Evolutionary conservation across 2,329 filamentous ascomycete genomes (phyloP), one percentile per base, ranked within the genome.

Genomic region (Colletotrichum eleusines): DNA sequence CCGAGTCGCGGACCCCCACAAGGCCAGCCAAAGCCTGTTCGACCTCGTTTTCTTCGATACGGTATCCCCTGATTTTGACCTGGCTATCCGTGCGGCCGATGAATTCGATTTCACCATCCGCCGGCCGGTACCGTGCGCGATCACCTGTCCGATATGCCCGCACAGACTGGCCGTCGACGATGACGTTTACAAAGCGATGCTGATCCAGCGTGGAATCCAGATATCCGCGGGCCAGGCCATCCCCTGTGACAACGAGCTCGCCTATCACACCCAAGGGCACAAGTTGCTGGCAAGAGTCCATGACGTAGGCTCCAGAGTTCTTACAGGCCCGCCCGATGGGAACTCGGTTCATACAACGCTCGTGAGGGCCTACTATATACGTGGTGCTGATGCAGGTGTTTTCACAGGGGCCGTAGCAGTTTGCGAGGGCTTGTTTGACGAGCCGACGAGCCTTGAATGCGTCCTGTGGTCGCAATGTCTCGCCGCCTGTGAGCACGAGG

Each of bases 401-500:
- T 48, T 75, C 74, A 1, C 74, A 73, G 1, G 71, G 74, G 6
- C 74, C 74, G 46, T 74, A 75, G n/a, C 3, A 42, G 69, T 35
- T 72, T 60, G 26, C 54, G 20, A 54, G 1, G 26, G 38, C 48
- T n/a, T 31, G 11, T 2, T 28, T 20, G 12, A 51, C 48, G 28
- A 62, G 59, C 28, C 33, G 23, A 2, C 51, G 35, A 3, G 70
- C 72, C 38, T 31, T 42, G 42, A 53, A 35, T 0, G 69, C 72
- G 14, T 69, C 69, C 1, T 61, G 55, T 1, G 57, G 14, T 14
- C 68, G 40, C 14, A 73, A 60, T 5, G 55, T 26, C 16, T 82
- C 80, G 1, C 79, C 80, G 5, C 78, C 78, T 20, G 80, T 74
- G 60, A 80, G 81, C 7, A 82, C 74, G 58, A 79, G 78, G 18